Evolutionary conservation across 2,329 filamentous ascomycete genomes (phyloP).

Genomic region (Thelonectria olida): DNA sequence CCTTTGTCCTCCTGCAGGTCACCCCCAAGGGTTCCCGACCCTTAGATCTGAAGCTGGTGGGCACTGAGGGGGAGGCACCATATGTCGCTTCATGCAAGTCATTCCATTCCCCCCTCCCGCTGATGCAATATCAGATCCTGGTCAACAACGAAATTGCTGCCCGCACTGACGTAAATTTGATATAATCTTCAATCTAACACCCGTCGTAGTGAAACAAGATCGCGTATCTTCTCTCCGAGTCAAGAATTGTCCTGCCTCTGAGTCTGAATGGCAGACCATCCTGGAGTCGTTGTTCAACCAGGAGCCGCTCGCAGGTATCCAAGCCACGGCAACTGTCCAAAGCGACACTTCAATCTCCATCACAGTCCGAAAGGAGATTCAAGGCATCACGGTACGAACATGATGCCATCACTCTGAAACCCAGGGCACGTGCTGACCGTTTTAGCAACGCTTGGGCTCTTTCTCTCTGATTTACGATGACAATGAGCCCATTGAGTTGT

Average conservation of each 20-base stretch:
- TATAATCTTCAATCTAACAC: constrained; percentile 33
- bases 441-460: constrained; percentile 74
- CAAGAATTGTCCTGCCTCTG: constrained; percentile 62
- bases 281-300: constrained; percentile 66
- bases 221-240: constrained; percentile 61
- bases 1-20: constrained; percentile 70
- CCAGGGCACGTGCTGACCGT: constrained; percentile 31
- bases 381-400: constrained; percentile 71
- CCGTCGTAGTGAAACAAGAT: constrained; percentile 63
- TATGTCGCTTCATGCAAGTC: constrained; percentile 67
- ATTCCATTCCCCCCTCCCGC: constrained; percentile 27
- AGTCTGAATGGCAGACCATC: constrained; percentile 74
- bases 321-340: constrained; percentile 67
- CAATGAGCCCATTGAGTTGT: constrained; percentile 69
- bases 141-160: constrained; percentile 27
- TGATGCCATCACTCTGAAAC: constrained; percentile 20
- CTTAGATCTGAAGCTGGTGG: constrained; percentile 73
- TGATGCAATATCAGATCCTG: constrained; percentile 26
- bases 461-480: constrained; percentile 65
- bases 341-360: constrained; percentile 64
- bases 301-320: constrained; percentile 61
- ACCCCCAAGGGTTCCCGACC: constrained; percentile 58
- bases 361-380: constrained; percentile 70
- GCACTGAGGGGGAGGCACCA: constrained; percentile 71
- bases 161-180: constrained; percentile 28